phyloP scores from a whole-genome alignment of 129 eudicot species.

The Mikania micrantha region DNA sequence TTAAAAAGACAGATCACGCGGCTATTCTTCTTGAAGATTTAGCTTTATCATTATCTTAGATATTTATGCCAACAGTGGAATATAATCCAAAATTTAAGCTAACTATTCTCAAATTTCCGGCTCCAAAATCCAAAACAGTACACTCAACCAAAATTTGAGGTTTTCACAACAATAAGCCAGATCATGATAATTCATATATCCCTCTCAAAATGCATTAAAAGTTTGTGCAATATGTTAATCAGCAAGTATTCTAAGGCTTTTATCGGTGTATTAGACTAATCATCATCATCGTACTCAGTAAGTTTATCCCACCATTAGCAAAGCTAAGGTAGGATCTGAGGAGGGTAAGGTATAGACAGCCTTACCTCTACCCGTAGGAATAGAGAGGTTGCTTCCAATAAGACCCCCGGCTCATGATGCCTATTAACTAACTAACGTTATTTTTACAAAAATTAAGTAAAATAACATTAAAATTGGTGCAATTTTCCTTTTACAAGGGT shows the following conservation, averaged over 20 bases:
- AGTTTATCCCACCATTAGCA: too few species aligned
- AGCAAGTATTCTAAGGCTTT: neutral
- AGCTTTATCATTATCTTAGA: neutral
- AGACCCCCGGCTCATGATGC: too few species aligned
- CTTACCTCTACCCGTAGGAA: too few species aligned
- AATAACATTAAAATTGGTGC: too few species aligned
- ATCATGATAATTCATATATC: neutral
- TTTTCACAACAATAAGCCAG: neutral
- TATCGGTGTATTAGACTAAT: neutral
- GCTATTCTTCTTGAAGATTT: neutral
- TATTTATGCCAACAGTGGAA: neutral
- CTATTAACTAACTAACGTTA: too few species aligned
- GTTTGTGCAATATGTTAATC: neutral
- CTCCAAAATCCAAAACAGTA: neutral
- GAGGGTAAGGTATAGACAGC: too few species aligned
- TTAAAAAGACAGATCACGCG: neutral
- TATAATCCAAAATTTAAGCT: neutral
- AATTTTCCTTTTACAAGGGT: too few species aligned
- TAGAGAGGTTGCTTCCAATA: too few species aligned
- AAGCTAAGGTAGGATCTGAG: too few species aligned
- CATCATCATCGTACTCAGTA: too few species aligned
- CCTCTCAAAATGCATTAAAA: neutral
- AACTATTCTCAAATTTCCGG: neutral
- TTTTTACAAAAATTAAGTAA: too few species aligned
- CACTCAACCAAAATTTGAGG: neutral